Evolutionary conservation across 2,329 filamentous ascomycete species (phyloP), one percentile per base, ranked within the genome.

Genomic region (Talaromyces albobiverticillius): DNA sequence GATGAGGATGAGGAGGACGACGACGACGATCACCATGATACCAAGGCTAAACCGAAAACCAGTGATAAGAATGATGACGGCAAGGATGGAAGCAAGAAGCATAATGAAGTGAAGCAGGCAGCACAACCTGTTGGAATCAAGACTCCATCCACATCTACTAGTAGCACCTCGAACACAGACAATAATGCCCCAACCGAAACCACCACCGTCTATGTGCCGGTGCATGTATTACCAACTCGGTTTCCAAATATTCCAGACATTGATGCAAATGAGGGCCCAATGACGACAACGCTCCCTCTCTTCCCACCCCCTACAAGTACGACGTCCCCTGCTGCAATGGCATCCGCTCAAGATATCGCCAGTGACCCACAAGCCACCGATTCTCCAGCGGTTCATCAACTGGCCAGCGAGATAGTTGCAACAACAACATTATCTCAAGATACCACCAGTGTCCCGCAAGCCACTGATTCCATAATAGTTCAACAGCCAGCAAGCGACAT

Each of bases 141-240:
- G 26, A 8, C 32, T n/a, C 8, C 47, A 23, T 26, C 47, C 1
- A 41, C 47, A 42, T 16, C 36, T 23, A 31, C 23, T 18, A 50
- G 11, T 9, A 29, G 23, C 22, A 16, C 32, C 14, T 40, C 20
- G 8, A 38, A 29, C 11, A 46, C 22, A 22, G 11, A 32, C 6
- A 36, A 22, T 23, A 26, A 10, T 2, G 26, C 23, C n/a, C 13
- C 14, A 14, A 4, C 29, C 11, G 26, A 51, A 14, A 51, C 16
- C 18, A 11, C 29, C 7, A 51, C 46, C 1, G 42, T 55, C 32
- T 51, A 51, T 34, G 32, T 55, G 32, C 46, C 52, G 23, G 38
- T 38, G 20, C 46, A 41, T 18, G 9, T 49, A 5, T 45, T 49
- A 16, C 46, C 41, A 41, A 50, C 53, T 14, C 18, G 2, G n/a